Evolutionary conservation across 176 grass and related monocot species (phyloP).

Genomic region (Saccharum officinarum): DNA sequence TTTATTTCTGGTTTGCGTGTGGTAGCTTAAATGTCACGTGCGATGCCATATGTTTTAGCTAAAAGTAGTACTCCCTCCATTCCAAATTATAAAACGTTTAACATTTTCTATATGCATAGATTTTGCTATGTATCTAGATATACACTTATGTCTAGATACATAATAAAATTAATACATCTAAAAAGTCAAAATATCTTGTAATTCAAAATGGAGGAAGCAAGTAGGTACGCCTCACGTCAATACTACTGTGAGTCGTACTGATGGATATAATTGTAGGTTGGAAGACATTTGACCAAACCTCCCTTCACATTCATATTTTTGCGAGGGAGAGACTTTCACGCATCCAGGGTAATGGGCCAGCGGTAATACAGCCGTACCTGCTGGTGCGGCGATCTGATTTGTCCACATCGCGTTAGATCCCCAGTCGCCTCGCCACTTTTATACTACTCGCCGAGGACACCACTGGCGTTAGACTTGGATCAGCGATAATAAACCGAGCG

Average conservation of each 20-base stretch:
- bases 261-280: background rate
- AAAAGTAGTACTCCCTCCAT: no score
- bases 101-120: no score
- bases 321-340: background rate
- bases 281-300: background rate
- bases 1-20: background rate
- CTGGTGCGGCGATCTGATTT: background rate
- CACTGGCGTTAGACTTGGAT: background rate
- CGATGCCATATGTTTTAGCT: background rate
- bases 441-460: constrained; percentile 25
- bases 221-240: no score
- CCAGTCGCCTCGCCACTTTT: constrained; percentile 24
- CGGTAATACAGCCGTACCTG: background rate
- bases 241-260: no score
- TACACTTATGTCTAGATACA: no score
- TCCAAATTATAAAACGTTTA: no score
- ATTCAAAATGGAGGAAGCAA: no score
- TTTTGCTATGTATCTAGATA: no score
- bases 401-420: constrained; percentile 33
- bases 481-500: background rate
- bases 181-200: no score
- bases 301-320: background rate
- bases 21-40: background rate
- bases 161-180: no score
- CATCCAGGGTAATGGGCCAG: background rate